phyloP scores from a whole-genome alignment of 1,139 yeast genomes.

The Candida sp. region DNA sequence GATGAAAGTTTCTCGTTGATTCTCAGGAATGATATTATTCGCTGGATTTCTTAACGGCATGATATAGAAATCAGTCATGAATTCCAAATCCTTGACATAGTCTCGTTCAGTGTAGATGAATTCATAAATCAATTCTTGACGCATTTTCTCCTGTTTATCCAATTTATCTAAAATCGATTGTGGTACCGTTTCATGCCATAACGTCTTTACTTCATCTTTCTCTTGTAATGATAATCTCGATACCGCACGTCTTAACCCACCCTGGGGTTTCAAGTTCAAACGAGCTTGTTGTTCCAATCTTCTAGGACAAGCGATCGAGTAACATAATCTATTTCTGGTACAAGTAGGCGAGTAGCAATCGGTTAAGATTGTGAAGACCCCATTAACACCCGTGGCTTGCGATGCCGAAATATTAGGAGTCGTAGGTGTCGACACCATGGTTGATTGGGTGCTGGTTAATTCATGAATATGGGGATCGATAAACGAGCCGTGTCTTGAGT shows the following conservation, averaged over 20 bases:
- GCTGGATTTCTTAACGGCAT: conserved; percentile 75
- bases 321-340: conserved; percentile 82
- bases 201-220: conserved; percentile 78
- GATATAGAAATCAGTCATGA: conserved; percentile 91
- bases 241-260: conserved; percentile 82
- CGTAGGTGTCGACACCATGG: conserved; percentile 11
- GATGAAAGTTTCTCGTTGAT: conserved; percentile 86
- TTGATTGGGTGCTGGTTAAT: conserved; percentile 7
- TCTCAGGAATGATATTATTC: conserved; percentile 81
- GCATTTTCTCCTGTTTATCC: conserved; percentile 81
- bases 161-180: conserved; percentile 73
- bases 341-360: conserved; percentile 98
- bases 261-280: conserved; percentile 82
- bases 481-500: conserved; percentile 32
- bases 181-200: conserved; percentile 95
- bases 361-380: conserved; percentile 88
- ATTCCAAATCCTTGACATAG: conserved; percentile 91
- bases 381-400: conserved; percentile 55
- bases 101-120: conserved; percentile 93
- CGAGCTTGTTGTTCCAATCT: conserved; percentile 95
- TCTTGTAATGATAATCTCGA: conserved; percentile 74
- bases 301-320: conserved; percentile 97
- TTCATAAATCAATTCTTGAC: conserved; percentile 95
- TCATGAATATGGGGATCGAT: conserved; percentile 11
- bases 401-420: conserved; percentile 10